Percentiles rank a stretch among this genome's conserved stretches.
Conservation (phyloP, 176 grass and related monocot genomes). For the Phoenix dactylifera region DNA sequence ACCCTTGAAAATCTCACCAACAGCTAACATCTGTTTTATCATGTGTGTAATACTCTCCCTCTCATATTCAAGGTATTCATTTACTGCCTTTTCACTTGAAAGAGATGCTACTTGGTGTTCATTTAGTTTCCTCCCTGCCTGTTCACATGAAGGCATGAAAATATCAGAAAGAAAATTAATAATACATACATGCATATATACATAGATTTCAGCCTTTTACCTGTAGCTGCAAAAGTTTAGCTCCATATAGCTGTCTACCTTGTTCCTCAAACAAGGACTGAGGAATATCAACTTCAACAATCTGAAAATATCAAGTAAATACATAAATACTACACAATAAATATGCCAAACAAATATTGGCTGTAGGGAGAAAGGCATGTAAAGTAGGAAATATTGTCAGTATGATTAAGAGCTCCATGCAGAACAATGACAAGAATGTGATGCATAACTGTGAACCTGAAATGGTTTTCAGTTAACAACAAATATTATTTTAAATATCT, state of each 20-base stretch:
- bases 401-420: too few species aligned
- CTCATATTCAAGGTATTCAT: slow-evolving; percentile 66
- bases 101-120: slow-evolving; percentile 66
- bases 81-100: slow-evolving; percentile 59
- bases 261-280: slow-evolving; percentile 90
- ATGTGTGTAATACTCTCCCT: slow-evolving; percentile 70
- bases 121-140: slow-evolving; percentile 82
- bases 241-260: slow-evolving; percentile 89
- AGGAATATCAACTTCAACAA: slow-evolving; percentile 90
- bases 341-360: neutral
- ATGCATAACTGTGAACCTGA: too few species aligned
- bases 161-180: slow-evolving; percentile 18
- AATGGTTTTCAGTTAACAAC: neutral
- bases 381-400: too few species aligned
- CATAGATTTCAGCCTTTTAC: slow-evolving; percentile 25
- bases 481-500: neutral
- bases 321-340: too few species aligned
- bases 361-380: too few species aligned
- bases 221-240: slow-evolving; percentile 82
- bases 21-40: slow-evolving; percentile 90
- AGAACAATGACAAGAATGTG: too few species aligned
- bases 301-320: slow-evolving; percentile 38
- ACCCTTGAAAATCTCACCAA: slow-evolving; percentile 82
- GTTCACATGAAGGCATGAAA: slow-evolving; percentile 19
- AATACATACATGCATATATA: too few species aligned